Evolutionary conservation across 2,329 filamentous ascomycete genomes (phyloP).

Genomic region (Xylaria sp.): DNA sequence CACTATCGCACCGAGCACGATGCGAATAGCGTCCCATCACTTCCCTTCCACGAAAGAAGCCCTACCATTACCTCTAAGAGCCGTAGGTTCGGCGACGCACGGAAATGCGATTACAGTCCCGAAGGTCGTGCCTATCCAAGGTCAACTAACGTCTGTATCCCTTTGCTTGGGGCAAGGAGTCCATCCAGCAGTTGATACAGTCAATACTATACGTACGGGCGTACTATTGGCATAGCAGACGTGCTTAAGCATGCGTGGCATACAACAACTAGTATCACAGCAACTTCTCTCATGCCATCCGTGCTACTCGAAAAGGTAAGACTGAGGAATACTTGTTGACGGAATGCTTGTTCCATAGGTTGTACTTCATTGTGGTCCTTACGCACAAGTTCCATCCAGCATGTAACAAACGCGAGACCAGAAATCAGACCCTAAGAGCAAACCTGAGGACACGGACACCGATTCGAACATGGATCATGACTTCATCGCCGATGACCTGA

Average conservation of each 20-base stretch:
- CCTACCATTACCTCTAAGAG: accelerated
- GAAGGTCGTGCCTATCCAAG: neutral
- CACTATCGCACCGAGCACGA: neutral
- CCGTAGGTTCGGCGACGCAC: neutral
- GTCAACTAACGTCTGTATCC: too few relatives aligned
- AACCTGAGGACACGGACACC: neutral
- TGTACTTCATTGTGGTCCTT: neutral
- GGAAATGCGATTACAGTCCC: neutral
- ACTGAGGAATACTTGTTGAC: neutral
- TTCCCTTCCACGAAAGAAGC: neutral
- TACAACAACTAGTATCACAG: neutral
- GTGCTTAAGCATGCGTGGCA: too few relatives aligned
- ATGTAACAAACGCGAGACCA: neutral
- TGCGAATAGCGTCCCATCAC: neutral
- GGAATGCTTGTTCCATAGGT: neutral
- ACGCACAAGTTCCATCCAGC: neutral
- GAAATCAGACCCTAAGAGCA: neutral
- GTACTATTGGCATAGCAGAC: too few relatives aligned
- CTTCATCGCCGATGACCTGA: neutral
- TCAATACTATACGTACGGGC: too few relatives aligned
- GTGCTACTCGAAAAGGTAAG: neutral
- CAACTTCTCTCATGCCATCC: neutral
- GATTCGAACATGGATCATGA: neutral
- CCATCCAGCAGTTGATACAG: too few relatives aligned
- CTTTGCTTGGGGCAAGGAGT: too few relatives aligned